phyloP scores from a whole-genome alignment of 2,329 filamentous ascomycete genomes.

The Intubia oerlemansii region DNA sequence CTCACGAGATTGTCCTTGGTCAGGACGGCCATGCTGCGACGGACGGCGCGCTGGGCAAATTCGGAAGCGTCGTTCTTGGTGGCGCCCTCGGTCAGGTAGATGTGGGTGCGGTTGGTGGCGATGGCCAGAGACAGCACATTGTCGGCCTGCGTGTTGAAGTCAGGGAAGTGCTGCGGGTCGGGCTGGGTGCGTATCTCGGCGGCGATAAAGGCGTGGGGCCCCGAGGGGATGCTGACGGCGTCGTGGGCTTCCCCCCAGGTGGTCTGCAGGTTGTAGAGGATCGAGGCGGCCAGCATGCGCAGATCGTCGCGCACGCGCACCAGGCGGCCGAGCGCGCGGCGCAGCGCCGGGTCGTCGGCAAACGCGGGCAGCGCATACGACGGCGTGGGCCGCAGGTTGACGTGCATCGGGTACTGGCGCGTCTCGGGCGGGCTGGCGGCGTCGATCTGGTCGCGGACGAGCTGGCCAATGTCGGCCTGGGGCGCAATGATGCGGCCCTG shows the following conservation, averaged over 20 bases:
- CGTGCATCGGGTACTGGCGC: slow-evolving; percentile 14
- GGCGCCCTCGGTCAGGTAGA: slow-evolving; percentile 23
- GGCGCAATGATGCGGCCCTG: slow-evolving; percentile 11
- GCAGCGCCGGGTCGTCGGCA: slow-evolving; percentile 12
- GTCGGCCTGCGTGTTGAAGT: slow-evolving; percentile 14
- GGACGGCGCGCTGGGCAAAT: slow-evolving; percentile 16
- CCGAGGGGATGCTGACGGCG: slow-evolving; percentile 9
- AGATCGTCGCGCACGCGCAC: slow-evolving; percentile 16
- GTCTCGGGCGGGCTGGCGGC: slow-evolving; percentile 9
- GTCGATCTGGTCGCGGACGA: slow-evolving; percentile 12
- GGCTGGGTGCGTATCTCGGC: slow-evolving; percentile 16
- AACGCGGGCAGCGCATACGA: slow-evolving; percentile 14
- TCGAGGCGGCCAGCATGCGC: slow-evolving; percentile 14
- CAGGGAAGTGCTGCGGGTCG: slow-evolving; percentile 10
- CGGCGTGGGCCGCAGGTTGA: slow-evolving; percentile 11
- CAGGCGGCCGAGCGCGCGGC: slow-evolving; percentile 17
- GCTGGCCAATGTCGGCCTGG: slow-evolving; percentile 6
- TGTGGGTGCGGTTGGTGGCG: slow-evolving; percentile 11
- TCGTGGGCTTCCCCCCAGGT: slow-evolving; percentile 10
- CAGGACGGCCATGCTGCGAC: slow-evolving; percentile 17
- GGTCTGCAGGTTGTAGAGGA: slow-evolving; percentile 14
- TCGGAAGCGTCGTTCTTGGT: slow-evolving; percentile 13
- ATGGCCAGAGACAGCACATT: slow-evolving; percentile 13
- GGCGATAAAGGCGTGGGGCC: slow-evolving; percentile 12
- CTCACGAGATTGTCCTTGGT: slow-evolving; percentile 21